Conservation (phyloP, 2,329 filamentous ascomycete species). For the Colletotrichum echinochloae region DNA sequence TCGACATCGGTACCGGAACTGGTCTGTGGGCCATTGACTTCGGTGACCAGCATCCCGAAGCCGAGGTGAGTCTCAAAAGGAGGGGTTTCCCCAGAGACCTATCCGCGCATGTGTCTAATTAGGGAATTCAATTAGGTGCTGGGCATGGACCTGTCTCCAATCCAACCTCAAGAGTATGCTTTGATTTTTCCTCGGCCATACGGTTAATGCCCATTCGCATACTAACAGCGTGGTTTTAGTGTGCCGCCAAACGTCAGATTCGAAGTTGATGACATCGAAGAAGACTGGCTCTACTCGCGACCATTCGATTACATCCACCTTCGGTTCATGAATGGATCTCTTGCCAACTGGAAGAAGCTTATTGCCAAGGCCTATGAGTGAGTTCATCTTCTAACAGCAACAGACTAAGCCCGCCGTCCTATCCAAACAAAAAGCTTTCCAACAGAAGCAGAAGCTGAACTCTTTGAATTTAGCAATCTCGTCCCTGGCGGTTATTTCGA, state of each 20-base stretch:
- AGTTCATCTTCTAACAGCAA: neutral
- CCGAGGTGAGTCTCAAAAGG: constrained; percentile 12
- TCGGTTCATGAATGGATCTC: constrained; percentile 47
- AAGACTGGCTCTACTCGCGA: constrained; percentile 47
- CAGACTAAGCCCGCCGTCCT: neutral
- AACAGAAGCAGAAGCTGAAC: neutral
- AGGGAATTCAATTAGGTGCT: constrained; percentile 44
- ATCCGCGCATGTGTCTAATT: neutral
- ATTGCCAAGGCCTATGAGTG: neutral
- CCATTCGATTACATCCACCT: constrained; percentile 51
- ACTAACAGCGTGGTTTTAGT: constrained; percentile 41
- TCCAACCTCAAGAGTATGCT: constrained; percentile 52
- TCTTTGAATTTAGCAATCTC: neutral
- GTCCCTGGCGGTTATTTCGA: constrained; percentile 44
- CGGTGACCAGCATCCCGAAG: constrained; percentile 43
- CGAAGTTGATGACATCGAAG: constrained; percentile 52
- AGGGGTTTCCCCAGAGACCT: too few species aligned
- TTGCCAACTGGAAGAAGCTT: constrained; percentile 44
- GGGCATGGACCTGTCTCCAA: constrained; percentile 54
- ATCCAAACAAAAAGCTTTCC: accelerated
- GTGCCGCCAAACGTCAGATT: constrained; percentile 60
- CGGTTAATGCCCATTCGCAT: constrained; percentile 45
- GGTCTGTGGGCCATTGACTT: constrained; percentile 5
- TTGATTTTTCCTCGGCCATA: neutral
- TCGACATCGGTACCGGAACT: neutral